These are phyloP conservation scores for Suhomyces ambrosiae DNA, from an alignment of 1,139 yeast genomes.

Conservation along the genomic window DNA sequence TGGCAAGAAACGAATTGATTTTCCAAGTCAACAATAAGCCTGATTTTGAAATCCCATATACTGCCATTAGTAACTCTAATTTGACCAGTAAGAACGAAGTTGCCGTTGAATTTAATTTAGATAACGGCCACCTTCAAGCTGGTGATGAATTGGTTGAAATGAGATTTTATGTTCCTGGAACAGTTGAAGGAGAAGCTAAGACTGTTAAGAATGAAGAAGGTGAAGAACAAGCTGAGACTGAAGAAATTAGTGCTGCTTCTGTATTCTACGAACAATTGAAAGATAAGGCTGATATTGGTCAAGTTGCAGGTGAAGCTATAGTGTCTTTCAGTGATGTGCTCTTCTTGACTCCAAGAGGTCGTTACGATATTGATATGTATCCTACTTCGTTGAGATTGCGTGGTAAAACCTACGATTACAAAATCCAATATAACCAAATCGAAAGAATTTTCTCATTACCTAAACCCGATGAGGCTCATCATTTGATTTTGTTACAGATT, in stretches of 20 bases:
- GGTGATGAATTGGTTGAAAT: slow-evolving; percentile 97
- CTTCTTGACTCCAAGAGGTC: slow-evolving; percentile 96
- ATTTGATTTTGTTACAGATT: slow-evolving; percentile 81
- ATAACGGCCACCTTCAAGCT: slow-evolving; percentile 60
- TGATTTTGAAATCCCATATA: slow-evolving; percentile 86
- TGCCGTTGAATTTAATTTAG: slow-evolving; percentile 79
- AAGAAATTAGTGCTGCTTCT: slow-evolving; percentile 75
- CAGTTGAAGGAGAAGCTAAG: slow-evolving; percentile 50
- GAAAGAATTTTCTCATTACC: slow-evolving; percentile 91
- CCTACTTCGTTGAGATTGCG: slow-evolving; percentile 85
- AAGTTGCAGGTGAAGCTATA: slow-evolving; percentile 94
- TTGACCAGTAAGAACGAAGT: slow-evolving; percentile 93
- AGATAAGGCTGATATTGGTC: slow-evolving; percentile 96
- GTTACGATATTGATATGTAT: slow-evolving; percentile 96
- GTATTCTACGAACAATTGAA: slow-evolving; percentile 87
- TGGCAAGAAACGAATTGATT: slow-evolving; percentile 87
- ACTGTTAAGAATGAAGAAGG: slow-evolving; percentile 38
- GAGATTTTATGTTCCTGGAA: slow-evolving; percentile 91
- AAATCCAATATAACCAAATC: slow-evolving; percentile 86
- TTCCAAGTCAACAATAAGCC: slow-evolving; percentile 89
- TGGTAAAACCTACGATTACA: slow-evolving; percentile 97
- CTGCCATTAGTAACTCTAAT: slow-evolving; percentile 81
- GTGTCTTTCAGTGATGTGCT: slow-evolving; percentile 89
- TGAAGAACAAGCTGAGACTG: slow-evolving; percentile 34
- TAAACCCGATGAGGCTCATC: slow-evolving; percentile 91